phyloP scores from a whole-genome alignment of 495 filamentous ascomycete genomes.

The Tuber borchii region DNA sequence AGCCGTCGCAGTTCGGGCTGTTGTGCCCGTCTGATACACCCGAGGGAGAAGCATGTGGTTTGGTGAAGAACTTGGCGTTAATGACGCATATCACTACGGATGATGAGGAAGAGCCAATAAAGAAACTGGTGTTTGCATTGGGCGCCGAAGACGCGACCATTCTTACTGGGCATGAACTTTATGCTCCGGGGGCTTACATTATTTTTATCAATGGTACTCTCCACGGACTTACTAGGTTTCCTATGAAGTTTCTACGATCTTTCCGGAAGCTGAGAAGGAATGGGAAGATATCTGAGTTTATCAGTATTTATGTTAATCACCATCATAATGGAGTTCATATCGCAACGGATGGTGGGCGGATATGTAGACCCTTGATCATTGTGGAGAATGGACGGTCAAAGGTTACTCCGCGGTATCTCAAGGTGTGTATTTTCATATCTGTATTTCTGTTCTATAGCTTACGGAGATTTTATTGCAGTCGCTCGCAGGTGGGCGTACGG shows the following conservation, averaged over 20 bases:
- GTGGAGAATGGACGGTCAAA: conserved; percentile 78
- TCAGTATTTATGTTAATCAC: conserved; percentile 90
- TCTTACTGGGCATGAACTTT: conserved; percentile 72
- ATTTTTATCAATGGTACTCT: conserved; percentile 95
- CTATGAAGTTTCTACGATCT: conserved; percentile 71
- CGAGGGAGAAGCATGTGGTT: conserved; percentile 94
- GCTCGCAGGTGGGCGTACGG: conserved; percentile 69
- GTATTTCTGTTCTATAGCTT: background rate
- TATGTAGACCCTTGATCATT: conserved; percentile 90
- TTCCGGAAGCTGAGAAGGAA: conserved; percentile 80
- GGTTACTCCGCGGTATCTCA: conserved; percentile 67
- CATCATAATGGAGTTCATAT: conserved; percentile 89
- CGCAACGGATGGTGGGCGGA: conserved; percentile 90
- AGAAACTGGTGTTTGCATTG: conserved; percentile 67
- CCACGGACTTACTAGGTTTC: conserved; percentile 69
- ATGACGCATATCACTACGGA: conserved; percentile 99
- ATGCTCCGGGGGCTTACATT: conserved; percentile 72
- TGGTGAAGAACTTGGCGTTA: conserved; percentile 95
- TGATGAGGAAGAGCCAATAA: conserved; percentile 81
- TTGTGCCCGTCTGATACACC: conserved; percentile 94
- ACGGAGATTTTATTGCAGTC: conserved; percentile 42
- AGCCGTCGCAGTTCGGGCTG: conserved; percentile 97
- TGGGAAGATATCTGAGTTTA: conserved; percentile 85
- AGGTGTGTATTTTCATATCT: conserved; percentile 36
- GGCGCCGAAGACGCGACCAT: conserved; percentile 56